Evolutionary conservation across 2,329 filamentous ascomycete species (phyloP), one percentile per base, ranked within the genome.

Genomic region (Fusarium proliferatum): DNA sequence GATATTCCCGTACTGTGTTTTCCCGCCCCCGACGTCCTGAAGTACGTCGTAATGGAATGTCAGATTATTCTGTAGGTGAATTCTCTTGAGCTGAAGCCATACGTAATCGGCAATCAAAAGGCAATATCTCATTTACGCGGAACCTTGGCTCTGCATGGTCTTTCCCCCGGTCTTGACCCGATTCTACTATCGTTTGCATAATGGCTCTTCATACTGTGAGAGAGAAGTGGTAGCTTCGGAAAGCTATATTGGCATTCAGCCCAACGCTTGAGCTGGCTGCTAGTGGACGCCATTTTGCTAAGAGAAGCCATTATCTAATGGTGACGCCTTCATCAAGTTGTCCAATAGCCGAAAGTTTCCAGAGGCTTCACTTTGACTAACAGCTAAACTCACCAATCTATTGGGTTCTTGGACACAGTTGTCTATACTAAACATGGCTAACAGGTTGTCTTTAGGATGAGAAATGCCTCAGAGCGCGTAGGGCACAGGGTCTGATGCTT

Each of bases 371-470:
- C 49, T 52, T 26, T 26, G 16, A 19, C 30, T 36, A 21, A 4
- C 5, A 11, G 17, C 30, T 36, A 2, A 52, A 34, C 4, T 10
- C 11, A 26, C 30, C 48, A 21, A 5, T 34, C 1, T 2, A 36
- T 10, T 19, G 15, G n/a, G 9, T 16, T 36, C 5, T 15, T 26
- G 3, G 6, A 4, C 9, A 21, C 11, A 21, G 16, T 2, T 2
- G 0, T 15, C 10, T 21, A 6, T 8, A 8, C 17, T 21, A 6
- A 11, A 26, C 17, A 21, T 21, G n/a, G 6, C n/a, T n/a, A 17
- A 30, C 6, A 30, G 11, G 46, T 49, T n/a, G 0, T 4, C 19
- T 11, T n/a, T 8, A 8, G 19, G 19, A n/a, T 5, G 7, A 0
- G 4, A 15, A 2, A 10, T 30, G 13, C 9, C 46, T 49, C 6